These are phyloP conservation scores for Arxiozyma bovina DNA, from an alignment of 1,139 yeast genomes.

Conservation along the genomic window DNA sequence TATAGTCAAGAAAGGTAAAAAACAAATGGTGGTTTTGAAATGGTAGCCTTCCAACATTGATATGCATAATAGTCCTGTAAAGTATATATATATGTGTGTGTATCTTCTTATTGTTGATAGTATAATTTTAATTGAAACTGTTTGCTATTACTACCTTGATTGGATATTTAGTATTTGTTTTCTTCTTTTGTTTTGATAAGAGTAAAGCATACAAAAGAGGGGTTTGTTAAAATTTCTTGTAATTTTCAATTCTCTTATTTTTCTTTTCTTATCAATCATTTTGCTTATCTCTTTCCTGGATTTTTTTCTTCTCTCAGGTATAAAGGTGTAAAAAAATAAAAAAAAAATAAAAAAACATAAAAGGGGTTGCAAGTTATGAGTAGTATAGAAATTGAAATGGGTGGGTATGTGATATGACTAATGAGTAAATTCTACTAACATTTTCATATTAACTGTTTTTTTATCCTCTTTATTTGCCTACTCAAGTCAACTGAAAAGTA, in stretches of 20 bases:
- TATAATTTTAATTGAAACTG: not conserved
- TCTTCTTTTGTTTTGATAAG: not conserved
- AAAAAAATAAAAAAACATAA: no score
- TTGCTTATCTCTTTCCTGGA: not conserved
- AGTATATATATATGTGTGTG: no score
- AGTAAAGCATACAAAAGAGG: not conserved
- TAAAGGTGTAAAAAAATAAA: not conserved
- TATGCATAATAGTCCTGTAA: not conserved
- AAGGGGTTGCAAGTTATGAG: not conserved
- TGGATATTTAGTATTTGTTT: not conserved
- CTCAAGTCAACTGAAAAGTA: no score
- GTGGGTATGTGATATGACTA: not conserved
- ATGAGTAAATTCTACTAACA: no score
- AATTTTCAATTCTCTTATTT: not conserved
- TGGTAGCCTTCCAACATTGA: constrained; percentile 12
- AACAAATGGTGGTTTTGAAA: constrained; percentile 33
- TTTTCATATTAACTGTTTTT: no score
- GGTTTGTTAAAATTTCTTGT: no score
- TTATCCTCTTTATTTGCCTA: no score
- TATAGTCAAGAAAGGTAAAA: constrained; percentile 39
- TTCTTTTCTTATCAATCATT: not conserved
- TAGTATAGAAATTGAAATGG: not conserved
- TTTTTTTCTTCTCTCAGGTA: not conserved
- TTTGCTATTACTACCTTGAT: no score
- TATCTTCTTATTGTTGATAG: not conserved